A percentile compares a stretch with the other conserved stretches of the same genome.
Evolutionary conservation across 2,329 filamentous ascomycete genomes (phyloP).

Genomic region (Phialophora macrospora): DNA sequence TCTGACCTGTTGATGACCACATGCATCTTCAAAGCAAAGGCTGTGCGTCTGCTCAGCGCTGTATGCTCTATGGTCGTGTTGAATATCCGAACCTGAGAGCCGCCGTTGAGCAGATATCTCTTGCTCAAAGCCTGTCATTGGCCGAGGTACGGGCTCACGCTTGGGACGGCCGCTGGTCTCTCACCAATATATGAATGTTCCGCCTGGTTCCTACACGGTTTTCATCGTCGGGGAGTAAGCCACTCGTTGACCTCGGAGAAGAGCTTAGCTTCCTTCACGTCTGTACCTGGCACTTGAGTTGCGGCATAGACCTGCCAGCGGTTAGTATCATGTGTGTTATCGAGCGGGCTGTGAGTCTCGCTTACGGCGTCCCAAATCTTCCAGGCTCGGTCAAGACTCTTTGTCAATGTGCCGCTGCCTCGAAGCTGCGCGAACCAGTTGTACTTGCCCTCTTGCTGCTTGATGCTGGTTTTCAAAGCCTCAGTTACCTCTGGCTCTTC

Average conservation of each 20-base stretch:
- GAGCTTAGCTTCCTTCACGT: constrained; percentile 57
- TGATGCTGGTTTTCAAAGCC: constrained; percentile 34
- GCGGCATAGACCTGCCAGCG: constrained; percentile 59
- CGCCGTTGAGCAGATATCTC: background rate
- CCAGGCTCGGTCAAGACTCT: constrained; percentile 65
- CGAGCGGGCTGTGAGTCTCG: background rate
- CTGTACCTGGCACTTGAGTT: constrained; percentile 59
- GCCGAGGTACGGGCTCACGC: background rate
- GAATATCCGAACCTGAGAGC: background rate
- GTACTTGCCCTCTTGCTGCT: constrained; percentile 36
- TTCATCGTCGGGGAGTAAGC: constrained; percentile 47
- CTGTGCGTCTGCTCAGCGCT: background rate
- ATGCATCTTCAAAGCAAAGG: background rate
- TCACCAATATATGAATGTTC: background rate
- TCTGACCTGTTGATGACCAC: background rate
- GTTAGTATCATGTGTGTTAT: constrained; percentile 18
- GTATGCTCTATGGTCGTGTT: background rate
- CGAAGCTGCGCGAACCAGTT: constrained; percentile 37
- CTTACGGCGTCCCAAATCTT: constrained; percentile 68
- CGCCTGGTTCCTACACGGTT: background rate
- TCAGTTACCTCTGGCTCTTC: constrained; percentile 33
- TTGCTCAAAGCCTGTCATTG: background rate
- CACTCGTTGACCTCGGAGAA: constrained; percentile 67
- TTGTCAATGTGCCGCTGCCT: constrained; percentile 47
- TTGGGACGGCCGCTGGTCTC: background rate